Base-by-base conservation (phyloP, 495 filamentous ascomycete genomes). In the Daldinia childiae region DNA sequence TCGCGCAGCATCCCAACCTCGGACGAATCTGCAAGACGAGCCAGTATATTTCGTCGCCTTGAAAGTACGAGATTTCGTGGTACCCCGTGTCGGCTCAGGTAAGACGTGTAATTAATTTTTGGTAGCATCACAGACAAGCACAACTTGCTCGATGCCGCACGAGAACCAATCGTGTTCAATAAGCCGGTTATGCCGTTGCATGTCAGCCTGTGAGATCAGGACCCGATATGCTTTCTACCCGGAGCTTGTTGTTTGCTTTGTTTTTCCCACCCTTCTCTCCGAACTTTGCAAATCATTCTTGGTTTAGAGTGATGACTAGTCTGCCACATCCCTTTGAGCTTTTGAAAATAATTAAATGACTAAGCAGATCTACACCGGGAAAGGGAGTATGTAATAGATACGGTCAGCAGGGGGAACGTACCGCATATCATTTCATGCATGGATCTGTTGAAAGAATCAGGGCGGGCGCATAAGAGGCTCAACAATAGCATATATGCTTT, bases 71-170 rank as follows among this genome's bases (percentile, higher is more conserved):
- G 66, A 69, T 69, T 73, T 62, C 27, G 71, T 73, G 71, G 30
- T 69, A 73, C 71, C 48, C 71, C 71, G 71, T 69, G 71, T 69
- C 52, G 61, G 71, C 62, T 56, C 61, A 60, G 62, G 45, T 51
- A 73, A 69, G 66, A 55, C 54, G 68, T 52, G 62, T 39, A 73
- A 73, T 66, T 69, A 69, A 66, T 69, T 69, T 62, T 55, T 30
- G 71, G 61, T 56, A 36, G 62, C 66, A 38, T 73, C 71, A 66
- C 58, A 63, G 58, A 65, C 52, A 32, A 50, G 21, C 66, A 73
- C 56, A 29, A 62, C 65, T 51, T 51, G 17, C 45, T 52, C 54
- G 3, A 38, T 34, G 19, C 58, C 48, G 34, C 52, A 19, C 39
- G 36, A 58, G 57, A 19, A 52, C 66, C 71, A 68, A 66, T 68